phyloP scores from a whole-genome alignment of 352 stramenopile species.

The Pythium graminicola region DNA sequence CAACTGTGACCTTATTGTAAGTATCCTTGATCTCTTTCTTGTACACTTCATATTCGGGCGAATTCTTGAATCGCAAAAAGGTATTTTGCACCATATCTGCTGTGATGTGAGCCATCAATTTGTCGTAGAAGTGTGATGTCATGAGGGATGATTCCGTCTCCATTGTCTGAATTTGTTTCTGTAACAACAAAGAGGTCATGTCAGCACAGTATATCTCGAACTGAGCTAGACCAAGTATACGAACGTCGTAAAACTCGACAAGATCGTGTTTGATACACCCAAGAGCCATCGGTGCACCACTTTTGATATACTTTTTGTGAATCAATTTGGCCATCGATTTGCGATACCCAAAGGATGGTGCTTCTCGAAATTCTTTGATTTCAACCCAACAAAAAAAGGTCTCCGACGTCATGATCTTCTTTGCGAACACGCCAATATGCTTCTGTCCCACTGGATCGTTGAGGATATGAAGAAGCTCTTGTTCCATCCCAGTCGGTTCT shows the following conservation, averaged over 20 bases:
- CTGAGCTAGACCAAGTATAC: constrained; percentile 5
- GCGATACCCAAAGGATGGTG: constrained; percentile 56
- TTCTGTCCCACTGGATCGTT: constrained; percentile 77
- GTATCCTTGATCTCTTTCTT: constrained; percentile 79
- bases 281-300: constrained; percentile 63
- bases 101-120: constrained; percentile 58
- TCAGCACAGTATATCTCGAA: neutral
- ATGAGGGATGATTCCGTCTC: constrained; percentile 33
- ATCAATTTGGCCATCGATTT: constrained; percentile 77
- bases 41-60: constrained; percentile 58
- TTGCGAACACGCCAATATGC: constrained; percentile 70
- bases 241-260: constrained; percentile 60
- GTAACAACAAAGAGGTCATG: neutral
- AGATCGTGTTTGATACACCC: constrained; percentile 70
- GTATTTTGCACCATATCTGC: constrained; percentile 79
- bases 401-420: constrained; percentile 79
- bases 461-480: constrained; percentile 63
- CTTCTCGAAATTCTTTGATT: constrained; percentile 76
- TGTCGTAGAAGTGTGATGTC: constrained; percentile 65
- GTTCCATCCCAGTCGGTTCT: constrained; percentile 52
- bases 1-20: constrained; percentile 83
- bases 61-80: constrained; percentile 69
- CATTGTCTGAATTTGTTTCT: constrained; percentile 62
- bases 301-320: constrained; percentile 82
- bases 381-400: constrained; percentile 85